Evolutionary conservation across 805 yeast species (phyloP), one percentile per base, ranked within the genome.

Genomic region (Soucietia sequanensis): DNA sequence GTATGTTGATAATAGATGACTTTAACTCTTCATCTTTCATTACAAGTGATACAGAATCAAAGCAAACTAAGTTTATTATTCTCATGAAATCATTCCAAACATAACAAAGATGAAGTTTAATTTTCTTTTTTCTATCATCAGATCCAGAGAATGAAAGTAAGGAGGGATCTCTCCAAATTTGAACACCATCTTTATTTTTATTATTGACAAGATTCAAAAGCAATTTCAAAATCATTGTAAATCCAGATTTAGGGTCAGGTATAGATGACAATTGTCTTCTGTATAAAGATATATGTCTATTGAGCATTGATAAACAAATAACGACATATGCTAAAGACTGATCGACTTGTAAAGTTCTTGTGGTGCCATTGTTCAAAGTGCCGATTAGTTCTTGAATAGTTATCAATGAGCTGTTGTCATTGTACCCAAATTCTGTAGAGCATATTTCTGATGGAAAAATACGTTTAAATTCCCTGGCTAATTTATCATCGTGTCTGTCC

Each of bases 51-150:
- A 51, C 45, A n/a, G 56, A 35, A 14, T 50, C 44, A 36, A 62
- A 52, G 0, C 52, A 34, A 5, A 50, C 51, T 27, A 52, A 39
- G 45, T 65, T 65, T 5, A 50, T 33, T 12, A 62, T 31, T 12
- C 71, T 35, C n/a, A 68, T 38, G n/a, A 60, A 23, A 21, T 62
- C 68, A 26, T 43, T 41, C 72, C 72, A 68, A 5, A 65, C 21
- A 23, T 43, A 48, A 33, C 68, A 54, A 11, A 61, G 38, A 30
- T 62, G 63, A 5, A 60, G 27, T 27, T 59, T 50, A 6, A 65
- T 29, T 11, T 53, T 54, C 11, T 45, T 41, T 13, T 46, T 36
- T 24, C 49, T 50, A 1, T 50, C 30, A 5, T 39, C 49, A 12
- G 44, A 33, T 6, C 39, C 52, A 15, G 37, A 33, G 28, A 59